Evolutionary conservation across 345 rosid genomes (phyloP).

Genomic region (Syzygium aromaticum): DNA sequence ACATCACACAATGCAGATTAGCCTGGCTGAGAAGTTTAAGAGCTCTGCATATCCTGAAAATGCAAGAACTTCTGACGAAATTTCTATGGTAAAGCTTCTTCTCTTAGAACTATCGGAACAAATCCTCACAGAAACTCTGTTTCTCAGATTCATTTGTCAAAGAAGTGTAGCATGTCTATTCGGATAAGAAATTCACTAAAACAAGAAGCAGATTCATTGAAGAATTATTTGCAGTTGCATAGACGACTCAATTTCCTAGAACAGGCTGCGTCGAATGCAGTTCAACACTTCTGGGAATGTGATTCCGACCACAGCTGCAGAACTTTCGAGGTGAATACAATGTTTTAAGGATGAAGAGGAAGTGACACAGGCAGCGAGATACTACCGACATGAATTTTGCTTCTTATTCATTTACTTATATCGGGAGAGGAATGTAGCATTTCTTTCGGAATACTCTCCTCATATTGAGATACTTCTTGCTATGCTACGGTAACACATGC

Average conservation of each 20-base stretch:
- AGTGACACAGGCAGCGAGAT: background rate
- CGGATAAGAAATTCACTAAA: background rate
- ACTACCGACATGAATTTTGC: background rate
- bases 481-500: background rate
- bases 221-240: background rate
- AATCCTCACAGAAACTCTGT: background rate
- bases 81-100: background rate
- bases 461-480: background rate
- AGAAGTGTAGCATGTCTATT: background rate
- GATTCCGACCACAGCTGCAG: background rate
- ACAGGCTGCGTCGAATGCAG: background rate
- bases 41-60: background rate
- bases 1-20: background rate
- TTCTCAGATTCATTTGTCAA: background rate
- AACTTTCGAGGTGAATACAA: background rate
- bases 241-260: background rate
- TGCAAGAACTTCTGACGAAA: background rate
- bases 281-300: background rate
- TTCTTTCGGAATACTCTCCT: background rate
- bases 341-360: background rate
- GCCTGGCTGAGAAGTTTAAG: background rate
- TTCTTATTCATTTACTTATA: background rate
- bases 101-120: background rate
- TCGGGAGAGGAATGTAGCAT: background rate
- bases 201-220: background rate